These are phyloP conservation scores for Sporothrix luriei DNA, from an alignment of 2,329 filamentous ascomycete species.

Conservation along the genomic window DNA sequence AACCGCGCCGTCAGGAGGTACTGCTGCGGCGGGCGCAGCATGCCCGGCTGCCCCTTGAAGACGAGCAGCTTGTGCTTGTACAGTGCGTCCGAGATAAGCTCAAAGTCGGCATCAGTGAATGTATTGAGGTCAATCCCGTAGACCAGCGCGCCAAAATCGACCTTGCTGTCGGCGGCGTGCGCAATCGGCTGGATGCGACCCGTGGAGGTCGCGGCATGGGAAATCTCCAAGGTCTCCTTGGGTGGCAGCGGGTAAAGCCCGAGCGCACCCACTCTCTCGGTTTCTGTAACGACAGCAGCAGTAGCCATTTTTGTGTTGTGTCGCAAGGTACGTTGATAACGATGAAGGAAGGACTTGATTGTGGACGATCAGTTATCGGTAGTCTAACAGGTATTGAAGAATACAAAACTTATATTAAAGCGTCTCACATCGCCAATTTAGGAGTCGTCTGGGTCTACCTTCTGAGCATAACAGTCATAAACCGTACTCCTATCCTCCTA, in stretches of 20 bases:
- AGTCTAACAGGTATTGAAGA: neutral
- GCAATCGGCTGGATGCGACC: slow-evolving; percentile 39
- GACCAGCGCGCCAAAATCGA: slow-evolving; percentile 44
- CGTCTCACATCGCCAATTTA: too few species aligned
- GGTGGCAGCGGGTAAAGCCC: slow-evolving; percentile 33
- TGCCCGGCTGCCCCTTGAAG: slow-evolving; percentile 45
- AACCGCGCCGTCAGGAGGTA: slow-evolving; percentile 44
- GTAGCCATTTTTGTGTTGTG: slow-evolving; percentile 37
- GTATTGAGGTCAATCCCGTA: slow-evolving; percentile 46
- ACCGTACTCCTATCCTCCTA: too few species aligned
- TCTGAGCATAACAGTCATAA: too few species aligned
- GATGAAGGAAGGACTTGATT: neutral
- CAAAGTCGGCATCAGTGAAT: slow-evolving; percentile 43
- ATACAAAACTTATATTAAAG: neutral
- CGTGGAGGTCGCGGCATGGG: slow-evolving; percentile 38
- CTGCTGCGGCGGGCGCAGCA: slow-evolving; percentile 44
- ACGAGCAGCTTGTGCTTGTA: slow-evolving; percentile 44
- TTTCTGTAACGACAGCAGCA: slow-evolving; percentile 37
- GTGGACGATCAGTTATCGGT: neutral
- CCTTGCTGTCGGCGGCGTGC: slow-evolving; percentile 40
- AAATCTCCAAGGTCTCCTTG: slow-evolving; percentile 37
- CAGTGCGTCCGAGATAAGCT: slow-evolving; percentile 42
- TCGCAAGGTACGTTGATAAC: fast-evolving
- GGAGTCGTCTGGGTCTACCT: too few species aligned
- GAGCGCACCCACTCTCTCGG: slow-evolving; percentile 34